phyloP scores from a whole-genome alignment of 2,329 filamentous ascomycete genomes.

The Pseudocercospora fijiensis region DNA sequence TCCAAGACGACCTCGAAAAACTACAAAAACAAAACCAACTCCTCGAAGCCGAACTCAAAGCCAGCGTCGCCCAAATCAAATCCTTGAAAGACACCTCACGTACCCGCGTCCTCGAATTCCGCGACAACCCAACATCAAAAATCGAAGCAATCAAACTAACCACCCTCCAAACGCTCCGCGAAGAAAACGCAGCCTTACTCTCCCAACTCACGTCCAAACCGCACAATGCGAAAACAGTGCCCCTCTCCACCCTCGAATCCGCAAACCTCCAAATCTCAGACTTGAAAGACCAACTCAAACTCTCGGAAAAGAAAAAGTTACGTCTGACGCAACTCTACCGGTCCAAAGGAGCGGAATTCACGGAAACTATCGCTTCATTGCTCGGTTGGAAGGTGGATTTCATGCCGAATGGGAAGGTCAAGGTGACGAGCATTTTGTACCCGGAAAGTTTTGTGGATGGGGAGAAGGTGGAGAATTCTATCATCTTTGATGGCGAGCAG shows the following conservation, averaged over 20 bases:
- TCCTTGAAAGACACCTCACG: slow-evolving; percentile 66
- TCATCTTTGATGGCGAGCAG: slow-evolving; percentile 86
- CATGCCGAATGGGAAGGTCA: slow-evolving; percentile 93
- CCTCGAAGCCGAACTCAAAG: slow-evolving; percentile 72
- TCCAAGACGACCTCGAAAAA: slow-evolving; percentile 73
- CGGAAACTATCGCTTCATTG: slow-evolving; percentile 87
- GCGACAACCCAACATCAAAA: slow-evolving; percentile 88
- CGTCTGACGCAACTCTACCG: slow-evolving; percentile 92
- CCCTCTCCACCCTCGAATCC: slow-evolving; percentile 71
- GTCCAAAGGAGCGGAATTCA: slow-evolving; percentile 88
- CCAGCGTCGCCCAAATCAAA: slow-evolving; percentile 70
- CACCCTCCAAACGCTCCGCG: slow-evolving; percentile 72
- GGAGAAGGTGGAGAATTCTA: slow-evolving; percentile 58
- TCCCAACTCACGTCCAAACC: slow-evolving; percentile 60
- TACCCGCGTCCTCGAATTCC: slow-evolving; percentile 79
- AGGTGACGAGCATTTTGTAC: slow-evolving; percentile 82
- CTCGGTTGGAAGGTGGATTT: slow-evolving; percentile 95
- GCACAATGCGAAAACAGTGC: slow-evolving; percentile 63
- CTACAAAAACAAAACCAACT: slow-evolving; percentile 69
- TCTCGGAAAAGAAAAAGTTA: slow-evolving; percentile 74
- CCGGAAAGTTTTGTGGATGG: slow-evolving; percentile 46
- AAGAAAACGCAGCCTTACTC: slow-evolving; percentile 75
- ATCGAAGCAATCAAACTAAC: slow-evolving; percentile 79
- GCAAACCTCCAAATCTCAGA: slow-evolving; percentile 73
- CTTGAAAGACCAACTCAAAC: slow-evolving; percentile 50